A percentile compares a stretch with the other conserved stretches of the same genome.
These are phyloP conservation scores for Aspergillus ibericus DNA, from an alignment of 2,329 filamentous ascomycete species.

Conservation along the genomic window DNA sequence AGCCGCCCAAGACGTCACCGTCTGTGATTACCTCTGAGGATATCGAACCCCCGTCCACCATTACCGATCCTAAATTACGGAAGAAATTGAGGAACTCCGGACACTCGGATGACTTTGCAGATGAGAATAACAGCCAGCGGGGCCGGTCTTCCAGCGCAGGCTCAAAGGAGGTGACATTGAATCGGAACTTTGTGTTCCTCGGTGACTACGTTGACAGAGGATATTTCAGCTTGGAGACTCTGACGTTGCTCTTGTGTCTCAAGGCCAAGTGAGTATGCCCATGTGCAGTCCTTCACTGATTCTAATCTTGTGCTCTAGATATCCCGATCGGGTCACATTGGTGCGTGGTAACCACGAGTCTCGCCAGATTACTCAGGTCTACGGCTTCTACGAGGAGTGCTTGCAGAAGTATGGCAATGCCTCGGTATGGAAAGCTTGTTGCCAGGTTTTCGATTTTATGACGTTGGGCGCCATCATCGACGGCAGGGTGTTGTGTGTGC, in stretches of 20 bases:
- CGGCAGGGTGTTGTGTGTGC: conserved; percentile 71
- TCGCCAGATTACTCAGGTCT: conserved; percentile 74
- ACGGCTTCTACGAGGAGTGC: conserved; percentile 77
- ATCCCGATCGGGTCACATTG: conserved; percentile 70
- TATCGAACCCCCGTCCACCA: conserved; percentile 85
- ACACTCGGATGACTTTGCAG: conserved; percentile 30
- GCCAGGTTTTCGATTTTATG: conserved; percentile 75
- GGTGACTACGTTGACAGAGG: conserved; percentile 74
- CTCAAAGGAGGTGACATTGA: conserved; percentile 45
- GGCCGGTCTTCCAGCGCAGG: conserved; percentile 32
- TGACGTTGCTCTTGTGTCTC: conserved; percentile 70
- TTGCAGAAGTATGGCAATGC: conserved; percentile 76
- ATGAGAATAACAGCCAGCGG: conserved; percentile 23
- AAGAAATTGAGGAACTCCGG: conserved; percentile 70
- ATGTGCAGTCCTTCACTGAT: not conserved
- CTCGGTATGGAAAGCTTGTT: conserved; percentile 76
- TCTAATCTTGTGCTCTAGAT: conserved; percentile 45
- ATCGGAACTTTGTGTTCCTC: conserved; percentile 70
- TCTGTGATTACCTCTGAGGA: conserved; percentile 85
- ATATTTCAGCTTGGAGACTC: conserved; percentile 72
- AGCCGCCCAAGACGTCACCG: conserved; percentile 67
- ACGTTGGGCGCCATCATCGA: conserved; percentile 72
- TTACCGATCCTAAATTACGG: conserved; percentile 81
- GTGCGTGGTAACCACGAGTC: conserved; percentile 76
- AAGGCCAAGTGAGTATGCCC: conserved; percentile 58